A percentile compares a stretch with the other conserved stretches of the same genome.
phyloP scores from a whole-genome alignment of 2,329 filamentous ascomycete species.

The Stachybotrys echinatus region DNA sequence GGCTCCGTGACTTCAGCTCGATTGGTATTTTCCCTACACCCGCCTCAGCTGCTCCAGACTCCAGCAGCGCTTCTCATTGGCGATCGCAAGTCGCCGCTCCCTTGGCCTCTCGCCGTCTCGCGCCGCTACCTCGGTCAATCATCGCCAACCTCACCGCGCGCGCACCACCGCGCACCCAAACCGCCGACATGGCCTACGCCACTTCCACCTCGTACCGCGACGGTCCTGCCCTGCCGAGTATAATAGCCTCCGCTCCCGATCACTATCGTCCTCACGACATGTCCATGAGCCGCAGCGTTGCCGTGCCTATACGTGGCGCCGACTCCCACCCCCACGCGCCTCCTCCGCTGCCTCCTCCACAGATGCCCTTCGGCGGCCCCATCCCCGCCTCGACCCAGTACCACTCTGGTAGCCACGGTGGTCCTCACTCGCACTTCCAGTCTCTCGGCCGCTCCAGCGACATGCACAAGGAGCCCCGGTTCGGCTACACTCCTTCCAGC shows the following conservation, averaged over 20 bases:
- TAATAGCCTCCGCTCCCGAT: slow-evolving; percentile 23
- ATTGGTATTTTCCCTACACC: not conserved
- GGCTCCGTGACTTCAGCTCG: not conserved
- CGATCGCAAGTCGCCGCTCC: not conserved
- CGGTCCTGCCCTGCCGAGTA: slow-evolving; percentile 28
- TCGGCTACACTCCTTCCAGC: slow-evolving; percentile 18
- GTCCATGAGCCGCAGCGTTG: slow-evolving; percentile 25
- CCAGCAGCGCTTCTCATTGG: not conserved
- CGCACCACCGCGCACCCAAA: not conserved
- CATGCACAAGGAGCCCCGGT: slow-evolving; percentile 17
- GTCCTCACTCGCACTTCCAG: not conserved
- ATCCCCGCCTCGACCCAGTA: too few relatives aligned
- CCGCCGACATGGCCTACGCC: slow-evolving; percentile 27
- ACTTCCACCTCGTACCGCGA: slow-evolving; percentile 28
- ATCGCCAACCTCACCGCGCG: not conserved
- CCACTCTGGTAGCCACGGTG: too few relatives aligned
- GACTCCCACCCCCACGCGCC: slow-evolving; percentile 21
- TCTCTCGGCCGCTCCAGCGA: slow-evolving; percentile 15
- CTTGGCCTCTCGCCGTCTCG: not conserved
- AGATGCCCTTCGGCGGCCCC: slow-evolving; percentile 26
- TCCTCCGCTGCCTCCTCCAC: slow-evolving; percentile 41
- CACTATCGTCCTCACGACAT: slow-evolving; percentile 21
- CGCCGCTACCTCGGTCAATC: not conserved
- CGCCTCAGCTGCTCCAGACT: not conserved
- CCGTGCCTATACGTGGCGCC: slow-evolving; percentile 38